Evolutionary conservation across 1,284 basidiomycete genomes (phyloP), one percentile per base, ranked within the genome.

Genomic region (Cryptococcus hybrid): DNA sequence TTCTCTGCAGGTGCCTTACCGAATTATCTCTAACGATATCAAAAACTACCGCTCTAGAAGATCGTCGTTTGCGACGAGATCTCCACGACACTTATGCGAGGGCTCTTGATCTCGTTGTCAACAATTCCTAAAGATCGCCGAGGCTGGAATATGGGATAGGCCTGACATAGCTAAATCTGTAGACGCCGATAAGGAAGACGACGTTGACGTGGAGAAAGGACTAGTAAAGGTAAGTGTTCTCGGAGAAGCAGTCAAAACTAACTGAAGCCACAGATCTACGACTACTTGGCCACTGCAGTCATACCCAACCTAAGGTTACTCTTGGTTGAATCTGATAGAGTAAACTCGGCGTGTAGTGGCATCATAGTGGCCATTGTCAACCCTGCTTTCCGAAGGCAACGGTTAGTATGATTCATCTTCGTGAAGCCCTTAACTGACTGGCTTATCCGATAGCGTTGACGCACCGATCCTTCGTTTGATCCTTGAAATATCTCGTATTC

Each of bases 21-120:
- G 83, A 87, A 1, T 75, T 97, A 13, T 87, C 88, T 0, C 86
- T 91, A 61, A 95, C 64, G 5, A 82, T 98, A 12, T 85, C 88
- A 2, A 88, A 90, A 67, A 94, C 92, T 0, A 86, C 88, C 3
- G 89, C 91, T 0, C 83, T 95, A 72, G 95, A 98, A 59, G 95
- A 99, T 75, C 84, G 86, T 15, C 84, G 90, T 18, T 80, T 93
- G 55, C 85, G 89, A n/a, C 89, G 92, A 67, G 95, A 99, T 60
- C 79, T 98, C 13, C 92, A 95, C 80, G 95, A 99, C 59, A 87
- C 84, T 0, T 94, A 89, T 68, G 84, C 85, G 44, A 94, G 90
- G 74, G 82, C 98, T 0, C 81, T 93, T 7, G 96, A 99, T 66
- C 81, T 86, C 2, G 88, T 87, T 52, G 83, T 93, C 5, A 78